phyloP scores from a whole-genome alignment of 805 yeast genomes.

The Ogataea paradorogensis region DNA sequence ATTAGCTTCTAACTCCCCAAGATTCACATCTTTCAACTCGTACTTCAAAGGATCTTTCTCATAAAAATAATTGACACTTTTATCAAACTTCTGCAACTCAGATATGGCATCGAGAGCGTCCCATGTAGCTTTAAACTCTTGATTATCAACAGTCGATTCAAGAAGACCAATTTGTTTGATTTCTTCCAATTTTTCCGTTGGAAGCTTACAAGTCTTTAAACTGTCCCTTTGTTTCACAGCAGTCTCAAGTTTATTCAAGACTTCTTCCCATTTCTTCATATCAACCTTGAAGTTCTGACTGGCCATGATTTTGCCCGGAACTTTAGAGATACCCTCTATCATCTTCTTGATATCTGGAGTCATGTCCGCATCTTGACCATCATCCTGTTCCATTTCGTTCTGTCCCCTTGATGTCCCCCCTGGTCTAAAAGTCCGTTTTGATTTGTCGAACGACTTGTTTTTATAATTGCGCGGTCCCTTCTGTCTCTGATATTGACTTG shows the following conservation, averaged over 20 bases:
- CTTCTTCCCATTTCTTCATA: neutral
- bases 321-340: neutral
- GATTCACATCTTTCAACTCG: slow-evolving; percentile 5
- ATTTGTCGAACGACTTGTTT: neutral
- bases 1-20: slow-evolving; percentile 23
- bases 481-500: neutral
- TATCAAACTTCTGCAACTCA: slow-evolving; percentile 1
- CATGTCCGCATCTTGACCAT: neutral
- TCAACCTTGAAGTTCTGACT: neutral
- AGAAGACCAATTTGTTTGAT: neutral
- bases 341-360: neutral
- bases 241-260: slow-evolving; percentile 1
- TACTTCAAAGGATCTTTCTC: slow-evolving; percentile 6
- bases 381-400: neutral
- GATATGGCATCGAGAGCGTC: slow-evolving; percentile 3
- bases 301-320: neutral
- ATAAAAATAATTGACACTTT: slow-evolving; percentile 2
- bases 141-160: slow-evolving; percentile 2
- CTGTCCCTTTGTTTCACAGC: slow-evolving; percentile 4
- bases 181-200: neutral
- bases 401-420: neutral
- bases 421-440: neutral
- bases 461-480: neutral
- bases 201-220: slow-evolving; percentile 1
- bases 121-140: slow-evolving; percentile 2